Conservation (phyloP, 257 asterid species). For the Solanum sejunctum region DNA sequence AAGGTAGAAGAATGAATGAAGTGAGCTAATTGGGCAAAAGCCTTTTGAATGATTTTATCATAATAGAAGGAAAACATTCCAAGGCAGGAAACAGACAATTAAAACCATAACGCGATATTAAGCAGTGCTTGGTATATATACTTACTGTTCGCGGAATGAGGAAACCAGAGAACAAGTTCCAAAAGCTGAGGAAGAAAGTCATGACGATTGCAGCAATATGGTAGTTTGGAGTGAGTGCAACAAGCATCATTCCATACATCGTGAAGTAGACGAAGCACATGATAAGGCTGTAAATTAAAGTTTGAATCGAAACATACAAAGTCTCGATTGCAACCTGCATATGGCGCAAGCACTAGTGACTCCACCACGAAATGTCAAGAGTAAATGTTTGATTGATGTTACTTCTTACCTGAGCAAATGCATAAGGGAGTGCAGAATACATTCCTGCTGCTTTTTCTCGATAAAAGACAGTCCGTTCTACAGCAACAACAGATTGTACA, state of each 20-base stretch:
- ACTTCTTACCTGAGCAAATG: constrained; percentile 39
- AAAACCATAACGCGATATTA: neutral
- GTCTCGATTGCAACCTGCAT: constrained; percentile 63
- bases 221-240: constrained; percentile 73
- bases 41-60: no score
- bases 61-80: no score
- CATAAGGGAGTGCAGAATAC: constrained; percentile 79
- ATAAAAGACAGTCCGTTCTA: constrained; percentile 70
- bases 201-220: constrained; percentile 65
- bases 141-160: constrained; percentile 65
- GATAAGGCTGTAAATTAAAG: constrained; percentile 46
- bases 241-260: constrained; percentile 75
- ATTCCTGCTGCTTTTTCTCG: constrained; percentile 84
- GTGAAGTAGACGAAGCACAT: constrained; percentile 81
- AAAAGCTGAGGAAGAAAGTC: constrained; percentile 86
- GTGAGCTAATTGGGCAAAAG: no score
- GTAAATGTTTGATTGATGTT: neutral
- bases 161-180: constrained; percentile 83
- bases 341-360: neutral
- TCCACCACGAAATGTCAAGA: neutral
- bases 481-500: constrained; percentile 66
- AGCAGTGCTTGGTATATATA: neutral
- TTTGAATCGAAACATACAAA: constrained; percentile 43
- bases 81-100: no score
- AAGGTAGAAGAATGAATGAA: no score